Evolutionary conservation across 2,329 filamentous ascomycete species (phyloP).

Genomic region (Laburnicola sp.): DNA sequence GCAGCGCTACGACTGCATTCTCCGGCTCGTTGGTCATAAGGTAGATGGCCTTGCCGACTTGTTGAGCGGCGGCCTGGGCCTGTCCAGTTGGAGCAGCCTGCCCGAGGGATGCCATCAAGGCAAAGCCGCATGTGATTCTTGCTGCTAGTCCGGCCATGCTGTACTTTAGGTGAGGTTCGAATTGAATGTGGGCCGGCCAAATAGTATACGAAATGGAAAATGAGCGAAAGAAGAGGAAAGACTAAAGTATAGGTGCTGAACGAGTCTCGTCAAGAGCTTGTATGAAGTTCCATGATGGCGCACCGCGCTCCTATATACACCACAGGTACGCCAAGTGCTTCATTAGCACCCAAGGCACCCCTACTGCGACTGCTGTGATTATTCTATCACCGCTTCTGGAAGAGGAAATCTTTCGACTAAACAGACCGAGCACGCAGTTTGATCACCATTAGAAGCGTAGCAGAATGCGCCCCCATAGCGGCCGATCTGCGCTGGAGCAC

Average conservation of each 20-base stretch:
- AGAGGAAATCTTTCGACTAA: too few species aligned
- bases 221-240: too few species aligned
- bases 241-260: too few species aligned
- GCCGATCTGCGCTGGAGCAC: too few species aligned
- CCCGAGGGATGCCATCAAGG: slow-evolving; percentile 6
- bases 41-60: slow-evolving; percentile 56
- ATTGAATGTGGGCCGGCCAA: too few species aligned
- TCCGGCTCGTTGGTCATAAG: slow-evolving; percentile 58
- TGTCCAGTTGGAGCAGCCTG: slow-evolving; percentile 11
- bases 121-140: background rate
- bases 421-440: too few species aligned
- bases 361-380: slow-evolving; percentile 9
- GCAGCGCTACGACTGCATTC: slow-evolving; percentile 57
- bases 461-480: too few species aligned
- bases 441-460: too few species aligned
- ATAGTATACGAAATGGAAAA: too few species aligned
- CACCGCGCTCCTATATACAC: background rate
- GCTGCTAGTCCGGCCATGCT: background rate
- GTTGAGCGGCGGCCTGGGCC: background rate
- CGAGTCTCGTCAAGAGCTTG: too few species aligned
- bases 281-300: background rate
- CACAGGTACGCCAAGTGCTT: background rate
- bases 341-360: background rate
- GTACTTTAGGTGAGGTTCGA: too few species aligned
- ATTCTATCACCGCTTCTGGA: slow-evolving; percentile 16